Percentiles rank a stretch among this genome's conserved stretches.
These are phyloP conservation scores for Cytospora leucostoma DNA, from an alignment of 2,329 filamentous ascomycete species.

Conservation along the genomic window DNA sequence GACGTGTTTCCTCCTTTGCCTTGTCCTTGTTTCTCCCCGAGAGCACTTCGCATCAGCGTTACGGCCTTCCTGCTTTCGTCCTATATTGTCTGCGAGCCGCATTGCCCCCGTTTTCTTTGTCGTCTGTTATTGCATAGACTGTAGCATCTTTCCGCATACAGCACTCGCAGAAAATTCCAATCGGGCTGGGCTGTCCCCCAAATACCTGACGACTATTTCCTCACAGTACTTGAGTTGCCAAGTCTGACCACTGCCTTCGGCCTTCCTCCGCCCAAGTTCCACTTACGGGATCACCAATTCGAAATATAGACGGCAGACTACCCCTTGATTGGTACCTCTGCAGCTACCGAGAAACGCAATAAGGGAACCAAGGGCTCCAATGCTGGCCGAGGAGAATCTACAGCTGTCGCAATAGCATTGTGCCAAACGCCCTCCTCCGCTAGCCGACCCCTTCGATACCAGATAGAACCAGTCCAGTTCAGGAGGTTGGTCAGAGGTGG, in stretches of 20 bases:
- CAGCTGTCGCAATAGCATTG: slow-evolving; percentile 26
- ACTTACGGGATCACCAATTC: slow-evolving; percentile 1
- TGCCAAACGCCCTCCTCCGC: slow-evolving; percentile 22
- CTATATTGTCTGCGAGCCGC: slow-evolving; percentile 12
- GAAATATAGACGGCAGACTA: not conserved
- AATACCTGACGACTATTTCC: slow-evolving; percentile 9
- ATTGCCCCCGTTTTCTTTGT: slow-evolving; percentile 18
- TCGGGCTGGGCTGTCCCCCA: not conserved
- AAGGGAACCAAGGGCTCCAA: slow-evolving; percentile 12
- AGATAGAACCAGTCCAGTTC: slow-evolving; percentile 19
- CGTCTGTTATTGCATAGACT: slow-evolving; percentile 22
- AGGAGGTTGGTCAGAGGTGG: slow-evolving; percentile 13
- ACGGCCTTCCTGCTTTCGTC: slow-evolving; percentile 10
- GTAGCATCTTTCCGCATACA: slow-evolving; percentile 19
- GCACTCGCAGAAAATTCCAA: not conserved
- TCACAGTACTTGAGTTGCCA: slow-evolving; percentile 9
- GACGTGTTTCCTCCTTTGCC: slow-evolving; percentile 14
- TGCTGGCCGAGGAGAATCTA: slow-evolving; percentile 22
- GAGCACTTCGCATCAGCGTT: slow-evolving; percentile 17
- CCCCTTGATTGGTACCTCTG: slow-evolving; percentile 1
- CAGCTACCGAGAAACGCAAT: not conserved
- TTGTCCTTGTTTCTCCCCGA: slow-evolving; percentile 1
- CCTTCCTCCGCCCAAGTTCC: not conserved
- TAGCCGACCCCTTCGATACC: slow-evolving; percentile 26
- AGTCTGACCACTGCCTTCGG: slow-evolving; percentile 8